Percentiles rank a stretch among this genome's conserved stretches.
Evolutionary conservation across 345 rosid genomes (phyloP).

Genomic region (Arabidopsis thaliana): TAIR10.1 NC_003074.8:1923001-1923500

Average conservation of each 20-base stretch:
- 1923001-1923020: neutral
- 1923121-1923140: neutral
- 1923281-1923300: constrained; percentile 6
- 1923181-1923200: neutral
- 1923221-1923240: constrained; percentile 24
- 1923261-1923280: constrained; percentile 19
- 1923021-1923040: neutral
- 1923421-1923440: too few species aligned
- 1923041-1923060: neutral
- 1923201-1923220: neutral
- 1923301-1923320: neutral
- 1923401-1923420: neutral
- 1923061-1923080: neutral
- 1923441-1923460: too few species aligned
- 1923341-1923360: neutral
- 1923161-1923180: neutral
- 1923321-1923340: neutral
- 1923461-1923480: too few species aligned
- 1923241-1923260: constrained; percentile 7
- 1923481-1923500: too few species aligned
- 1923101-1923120: neutral
- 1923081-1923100: neutral
- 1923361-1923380: constrained; percentile 21
- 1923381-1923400: constrained; percentile 29
- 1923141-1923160: neutral